Evolutionary conservation across 192 early-diverging fungal species (phyloP).

Genomic region (Backusella sp.): DNA sequence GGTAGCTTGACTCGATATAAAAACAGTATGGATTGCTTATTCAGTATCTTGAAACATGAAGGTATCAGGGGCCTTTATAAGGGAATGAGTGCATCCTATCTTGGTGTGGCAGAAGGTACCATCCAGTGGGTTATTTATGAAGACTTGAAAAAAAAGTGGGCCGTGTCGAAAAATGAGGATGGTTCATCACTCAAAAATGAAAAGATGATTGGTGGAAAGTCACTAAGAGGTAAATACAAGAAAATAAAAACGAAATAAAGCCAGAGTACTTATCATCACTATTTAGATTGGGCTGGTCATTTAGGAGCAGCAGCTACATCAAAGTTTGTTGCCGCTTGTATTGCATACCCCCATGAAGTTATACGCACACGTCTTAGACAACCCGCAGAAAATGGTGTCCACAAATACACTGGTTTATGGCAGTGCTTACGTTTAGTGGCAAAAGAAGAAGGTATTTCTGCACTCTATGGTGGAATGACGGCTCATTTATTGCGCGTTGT

Average conservation of each 20-base stretch:
- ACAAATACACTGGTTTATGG: slow-evolving; percentile 77
- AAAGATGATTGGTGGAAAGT: slow-evolving; percentile 19
- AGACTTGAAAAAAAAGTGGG: slow-evolving; percentile 67
- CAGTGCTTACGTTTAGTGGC: slow-evolving; percentile 60
- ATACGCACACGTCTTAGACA: slow-evolving; percentile 87
- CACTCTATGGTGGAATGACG: slow-evolving; percentile 92
- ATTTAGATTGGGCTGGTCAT: slow-evolving; percentile 74
- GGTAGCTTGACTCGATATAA: slow-evolving; percentile 50
- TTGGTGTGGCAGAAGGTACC: slow-evolving; percentile 88
- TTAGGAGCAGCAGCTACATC: slow-evolving; percentile 80
- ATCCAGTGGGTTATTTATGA: slow-evolving; percentile 98
- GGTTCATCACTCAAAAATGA: not conserved
- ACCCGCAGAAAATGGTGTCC: slow-evolving; percentile 62
- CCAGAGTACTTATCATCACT: not conserved
- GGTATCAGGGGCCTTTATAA: slow-evolving; percentile 82
- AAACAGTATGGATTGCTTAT: slow-evolving; percentile 76
- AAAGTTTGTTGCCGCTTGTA: slow-evolving; percentile 83
- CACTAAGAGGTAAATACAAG: slow-evolving; percentile 16
- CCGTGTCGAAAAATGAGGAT: not conserved
- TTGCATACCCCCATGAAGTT: slow-evolving; percentile 97
- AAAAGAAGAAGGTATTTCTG: slow-evolving; percentile 79
- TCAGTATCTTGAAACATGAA: slow-evolving; percentile 69
- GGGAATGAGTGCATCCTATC: slow-evolving; percentile 85
- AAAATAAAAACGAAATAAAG: not conserved
- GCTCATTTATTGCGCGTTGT: slow-evolving; percentile 93